Base-by-base conservation (phyloP, 108 stramenopile species). In the Tribonema minus region DNA sequence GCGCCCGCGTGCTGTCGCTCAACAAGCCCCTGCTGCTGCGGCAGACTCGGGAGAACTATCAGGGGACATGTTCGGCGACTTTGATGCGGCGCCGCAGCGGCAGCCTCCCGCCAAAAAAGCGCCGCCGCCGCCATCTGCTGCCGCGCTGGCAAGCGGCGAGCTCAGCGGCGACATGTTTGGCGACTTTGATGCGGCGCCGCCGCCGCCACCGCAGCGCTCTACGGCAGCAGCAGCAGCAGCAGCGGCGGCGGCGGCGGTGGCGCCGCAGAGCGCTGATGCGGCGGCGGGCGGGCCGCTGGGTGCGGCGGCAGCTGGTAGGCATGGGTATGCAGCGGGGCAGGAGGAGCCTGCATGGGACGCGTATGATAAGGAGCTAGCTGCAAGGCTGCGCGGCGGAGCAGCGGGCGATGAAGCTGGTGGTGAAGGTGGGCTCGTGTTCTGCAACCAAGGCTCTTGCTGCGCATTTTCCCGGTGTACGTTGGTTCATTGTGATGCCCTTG, bases 91-190 rank as follows among this genome's bases (percentile, higher is more conserved):
- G 0, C 5, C 71, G 15, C 71, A n/a, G n/a, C n/a, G n/a, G n/a
- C n/a, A n/a, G n/a, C n/a, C n/a, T n/a, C n/a, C n/a, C n/a, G n/a
- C n/a, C n/a, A n/a, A n/a, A n/a, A n/a, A n/a, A n/a, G n/a, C n/a
- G n/a, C n/a, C n/a, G n/a, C n/a, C n/a, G n/a, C n/a, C n/a, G n/a
- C n/a, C n/a, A n/a, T n/a, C n/a, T n/a, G n/a, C n/a, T n/a, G n/a
- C n/a, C n/a, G n/a, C n/a, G n/a, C n/a, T 31, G 0, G 30, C 59
- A 0, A 61, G 60, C 0, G 71, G 71, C 0, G 71, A 72, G 41
- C 71, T 72, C 2, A 58, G 60, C 1, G 71, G 71, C 1, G 71
- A 72, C 37, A 62, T 63, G 71, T 72, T 72, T n/a, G 71, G 61
- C 26, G 71, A 29, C 5, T 72, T 72, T 6, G 71, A 72, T 34